Percentiles rank a stretch among this genome's conserved stretches.
Conservation (phyloP, 345 rosid genomes). For the Boechera divaricarpa region DNA sequence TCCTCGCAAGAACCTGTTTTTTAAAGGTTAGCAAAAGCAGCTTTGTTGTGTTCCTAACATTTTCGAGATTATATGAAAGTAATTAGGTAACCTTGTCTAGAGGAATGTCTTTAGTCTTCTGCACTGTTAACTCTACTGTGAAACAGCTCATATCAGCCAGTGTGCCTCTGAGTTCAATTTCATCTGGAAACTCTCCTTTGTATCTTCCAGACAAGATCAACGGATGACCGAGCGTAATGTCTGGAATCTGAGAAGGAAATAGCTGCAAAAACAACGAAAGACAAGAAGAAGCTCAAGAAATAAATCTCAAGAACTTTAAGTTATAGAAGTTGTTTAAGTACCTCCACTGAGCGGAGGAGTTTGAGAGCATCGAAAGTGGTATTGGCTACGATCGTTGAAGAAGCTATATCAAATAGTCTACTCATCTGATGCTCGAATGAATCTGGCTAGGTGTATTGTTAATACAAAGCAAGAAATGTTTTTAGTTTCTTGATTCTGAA, state of each 20-base stretch:
- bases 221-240: conserved; percentile 67
- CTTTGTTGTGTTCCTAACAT: background rate
- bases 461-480: conserved; percentile 1
- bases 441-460: conserved; percentile 57
- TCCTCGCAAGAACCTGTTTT: conserved; percentile 68
- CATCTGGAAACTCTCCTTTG: conserved; percentile 66
- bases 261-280: conserved; percentile 52
- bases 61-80: background rate
- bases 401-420: conserved; percentile 59
- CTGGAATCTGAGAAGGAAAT: conserved; percentile 62
- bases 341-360: conserved; percentile 76
- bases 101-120: conserved; percentile 62
- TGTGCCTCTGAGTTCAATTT: conserved; percentile 59
- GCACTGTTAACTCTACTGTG: conserved; percentile 61
- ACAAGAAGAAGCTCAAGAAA: conserved; percentile 30
- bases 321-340: conserved; percentile 38
- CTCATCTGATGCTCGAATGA: conserved; percentile 60
- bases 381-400: conserved; percentile 64
- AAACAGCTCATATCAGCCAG: conserved; percentile 65
- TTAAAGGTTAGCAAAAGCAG: background rate
- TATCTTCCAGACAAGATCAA: conserved; percentile 77
- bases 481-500: conserved; percentile 18
- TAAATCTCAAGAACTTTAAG: conserved; percentile 4
- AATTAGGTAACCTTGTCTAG: conserved; percentile 54
- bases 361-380: conserved; percentile 54